Conservation (phyloP, 176 grass and related monocot species). For the Sorghum bicolor region Sorghum_bicolor_NCBIv3 NC_012870.2:61279001-61279500, state of each 20-base stretch:
- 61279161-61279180: background rate
- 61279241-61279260: background rate
- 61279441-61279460: background rate
- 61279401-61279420: background rate
- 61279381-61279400: background rate
- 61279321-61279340: background rate
- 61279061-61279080: background rate
- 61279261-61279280: background rate
- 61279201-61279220: background rate
- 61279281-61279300: background rate
- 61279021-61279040: background rate
- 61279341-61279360: background rate
- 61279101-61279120: background rate
- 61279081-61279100: background rate
- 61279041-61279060: background rate
- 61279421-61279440: background rate
- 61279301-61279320: no score
- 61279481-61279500: background rate
- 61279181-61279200: background rate
- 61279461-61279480: background rate
- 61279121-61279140: background rate
- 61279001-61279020: background rate
- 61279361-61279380: background rate
- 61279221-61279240: background rate
- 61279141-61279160: background rate